Conservation (phyloP, 768 basidiomycete species). For the Leccinum aurantiacum region DNA sequence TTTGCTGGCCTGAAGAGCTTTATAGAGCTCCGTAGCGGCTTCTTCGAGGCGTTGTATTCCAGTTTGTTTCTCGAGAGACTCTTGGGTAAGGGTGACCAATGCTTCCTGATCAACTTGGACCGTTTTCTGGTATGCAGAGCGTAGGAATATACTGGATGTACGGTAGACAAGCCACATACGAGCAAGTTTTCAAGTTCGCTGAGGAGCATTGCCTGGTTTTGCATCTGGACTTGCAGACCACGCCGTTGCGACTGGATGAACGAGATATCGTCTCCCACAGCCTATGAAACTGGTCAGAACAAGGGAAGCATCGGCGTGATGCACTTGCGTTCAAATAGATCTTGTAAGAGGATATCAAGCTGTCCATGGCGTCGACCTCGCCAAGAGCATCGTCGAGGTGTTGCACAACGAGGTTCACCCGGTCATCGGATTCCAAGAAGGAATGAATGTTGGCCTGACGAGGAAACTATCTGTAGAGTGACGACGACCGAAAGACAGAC, state of each 20-base stretch:
- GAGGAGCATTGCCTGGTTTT: slow-evolving; percentile 87
- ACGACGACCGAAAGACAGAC: neutral
- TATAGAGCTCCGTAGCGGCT: slow-evolving; percentile 88
- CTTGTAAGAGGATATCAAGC: slow-evolving; percentile 88
- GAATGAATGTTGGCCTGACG: slow-evolving; percentile 89
- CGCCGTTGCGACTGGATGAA: slow-evolving; percentile 97
- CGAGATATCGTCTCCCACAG: slow-evolving; percentile 91
- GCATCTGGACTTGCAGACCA: slow-evolving; percentile 95
- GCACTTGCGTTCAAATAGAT: slow-evolving; percentile 87
- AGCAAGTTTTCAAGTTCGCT: slow-evolving; percentile 85
- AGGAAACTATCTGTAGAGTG: neutral
- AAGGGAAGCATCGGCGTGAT: neutral
- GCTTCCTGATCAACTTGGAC: slow-evolving; percentile 86
- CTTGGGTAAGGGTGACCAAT: slow-evolving; percentile 78
- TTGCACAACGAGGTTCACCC: slow-evolving; percentile 80
- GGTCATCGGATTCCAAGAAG: slow-evolving; percentile 94
- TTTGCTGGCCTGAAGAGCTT: slow-evolving; percentile 84
- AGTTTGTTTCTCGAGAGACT: slow-evolving; percentile 76
- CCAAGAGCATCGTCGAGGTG: slow-evolving; percentile 85
- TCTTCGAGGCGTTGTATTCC: slow-evolving; percentile 80
- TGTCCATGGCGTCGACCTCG: slow-evolving; percentile 90
- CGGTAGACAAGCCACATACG: slow-evolving; percentile 40
- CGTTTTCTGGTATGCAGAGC: slow-evolving; percentile 62
- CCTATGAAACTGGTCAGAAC: slow-evolving; percentile 46
- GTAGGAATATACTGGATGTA: neutral